Evolutionary conservation across 495 filamentous ascomycete species (phyloP), one percentile per base, ranked within the genome.

Genomic region (Aspergillus nidulans): DNA sequence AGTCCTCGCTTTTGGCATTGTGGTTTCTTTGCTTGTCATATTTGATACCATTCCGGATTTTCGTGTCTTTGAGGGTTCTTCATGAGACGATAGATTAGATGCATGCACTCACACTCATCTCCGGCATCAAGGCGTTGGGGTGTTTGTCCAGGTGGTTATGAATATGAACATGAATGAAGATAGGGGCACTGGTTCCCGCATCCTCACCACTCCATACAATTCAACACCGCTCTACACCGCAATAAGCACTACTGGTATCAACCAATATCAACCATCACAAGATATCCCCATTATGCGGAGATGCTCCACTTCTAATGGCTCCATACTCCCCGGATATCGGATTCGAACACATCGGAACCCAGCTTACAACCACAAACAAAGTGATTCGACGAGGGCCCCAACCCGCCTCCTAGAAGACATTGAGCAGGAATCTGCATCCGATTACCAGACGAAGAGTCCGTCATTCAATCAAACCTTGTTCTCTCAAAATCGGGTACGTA

Each of bases 111-210:
- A 39, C 44, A 55, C 56, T 51, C 42, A 40, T 48, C 49, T 58
- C 58, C 55, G 53, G 62, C 58, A 64, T 64, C 53, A 41, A 50
- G 62, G 62, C 58, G 62, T 61, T 61, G 38, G 36, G 34, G 13
- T 25, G 15, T 8, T 51, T 16, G n/a, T 34, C 15, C 30, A 12
- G 30, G 30, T 34, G 26, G 26, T 28, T 28, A 28, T 9, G 26
- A 28, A 28, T 34, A 34, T 12, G 10, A 34, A 6, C 15, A 34
- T 34, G 36, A 19, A 19, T 19, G 18, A 49, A 39, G 12, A 42
- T 42, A 23, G 38, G 21, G 44, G 12, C 10, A 19, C 8, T 44
- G 5, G 5, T 48, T 26, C 25, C 28, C n/a, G 1, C 36, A 39
- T 16, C 18, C 8, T 8, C n/a, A 39, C 36, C 36, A 39, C 30